Base-by-base conservation (phyloP, 371 early-diverging fungal species). In the Choanephora cucurbitarum region DNA sequence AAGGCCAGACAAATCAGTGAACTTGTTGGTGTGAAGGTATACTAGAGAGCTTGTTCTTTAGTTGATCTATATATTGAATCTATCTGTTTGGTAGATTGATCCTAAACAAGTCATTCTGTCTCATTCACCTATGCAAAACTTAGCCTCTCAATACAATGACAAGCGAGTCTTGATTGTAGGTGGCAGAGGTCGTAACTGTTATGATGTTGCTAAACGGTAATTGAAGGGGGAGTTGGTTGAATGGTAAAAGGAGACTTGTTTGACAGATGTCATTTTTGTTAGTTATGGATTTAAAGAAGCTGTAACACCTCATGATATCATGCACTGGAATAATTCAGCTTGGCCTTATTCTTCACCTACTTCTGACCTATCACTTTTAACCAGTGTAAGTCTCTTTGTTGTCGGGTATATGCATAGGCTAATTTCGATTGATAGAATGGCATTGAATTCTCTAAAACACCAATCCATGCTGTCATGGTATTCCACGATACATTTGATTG, bases 401-500 rank as follows among this genome's bases (percentile, higher is more conserved):
- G n/a, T n/a, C n/a, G n/a, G n/a, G n/a, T n/a, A n/a, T n/a, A n/a
- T n/a, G n/a, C n/a, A n/a, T n/a, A n/a, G n/a, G n/a, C n/a, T n/a
- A n/a, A n/a, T n/a, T n/a, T n/a, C n/a, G n/a, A n/a, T n/a, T n/a
- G n/a, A 19, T 32, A 69, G 63, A 23, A 55, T 65, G 41, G 57
- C 0, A 28, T 52, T 41, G 78, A 90, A 52, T 81, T 85, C 52
- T 68, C 74, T 21, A 60, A 71, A 34, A 65, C 73, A 21, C 84
- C 86, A 19, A 81, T 91, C 55, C 75, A 83, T 24, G 90, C 90
- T 5, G 80, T 92, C 1, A 79, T 94, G 84, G 80, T 92, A 58
- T 90, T 93, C 70, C 88, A 95, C 62, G 95, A 95, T 66, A 87
- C 91, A 15, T 77, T 82, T 32, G 91, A 95, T 58, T 94, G 90